Base-by-base conservation (phyloP, 163 green algal species). In the Chlamydomonas reinhardtii region DNA sequence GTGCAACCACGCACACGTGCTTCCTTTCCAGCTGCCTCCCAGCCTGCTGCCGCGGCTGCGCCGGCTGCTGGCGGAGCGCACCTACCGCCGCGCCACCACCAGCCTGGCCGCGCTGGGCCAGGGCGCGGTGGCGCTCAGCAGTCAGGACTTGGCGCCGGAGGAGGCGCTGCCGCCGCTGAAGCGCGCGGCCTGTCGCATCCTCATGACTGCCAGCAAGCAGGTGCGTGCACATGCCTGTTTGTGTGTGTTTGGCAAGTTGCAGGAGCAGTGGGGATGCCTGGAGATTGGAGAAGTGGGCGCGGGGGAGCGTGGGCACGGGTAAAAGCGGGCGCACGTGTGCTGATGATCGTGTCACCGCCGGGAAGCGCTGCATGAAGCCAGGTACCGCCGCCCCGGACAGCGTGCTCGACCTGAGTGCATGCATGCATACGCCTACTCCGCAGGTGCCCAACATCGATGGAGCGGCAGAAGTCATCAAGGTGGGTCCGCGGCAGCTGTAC, bases 11-110 rank as follows among this genome's bases (percentile, higher is more conserved):
- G n/a, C n/a, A n/a, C n/a, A n/a, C n/a, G n/a, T n/a, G n/a, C n/a
- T n/a, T n/a, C n/a, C n/a, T n/a, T n/a, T n/a, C n/a, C 87, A 89
- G 81, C 66, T 92, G 62, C 82, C 77, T 3, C 76, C 87, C 20
- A 52, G 61, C 2, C 74, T 94, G 69, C 35, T 95, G 31, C 82
- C 78, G 24, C 74, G 91, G 74, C 83, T 95, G 35, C 34, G 75
- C 4, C 64, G 74, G 2, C 69, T 92, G 39, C 52, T 84, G 16
- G 43, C 32, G n/a, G 68, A 83, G 22, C 71, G 85, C 37, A 74
- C 74, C 35, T 87, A 86, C 69, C 80, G 79, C 24, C 79, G 52
- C 22, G 79, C 79, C 52, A 27, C 68, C 52, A 19, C n/a, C 37
- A 25, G 39, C 48, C 48, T 56, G 48, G 48, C 48, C 11, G 19